A percentile compares a stretch with the other conserved stretches of the same genome.
Conservation (phyloP, 345 rosid genomes). For the Syzygium oleosum region DNA sequence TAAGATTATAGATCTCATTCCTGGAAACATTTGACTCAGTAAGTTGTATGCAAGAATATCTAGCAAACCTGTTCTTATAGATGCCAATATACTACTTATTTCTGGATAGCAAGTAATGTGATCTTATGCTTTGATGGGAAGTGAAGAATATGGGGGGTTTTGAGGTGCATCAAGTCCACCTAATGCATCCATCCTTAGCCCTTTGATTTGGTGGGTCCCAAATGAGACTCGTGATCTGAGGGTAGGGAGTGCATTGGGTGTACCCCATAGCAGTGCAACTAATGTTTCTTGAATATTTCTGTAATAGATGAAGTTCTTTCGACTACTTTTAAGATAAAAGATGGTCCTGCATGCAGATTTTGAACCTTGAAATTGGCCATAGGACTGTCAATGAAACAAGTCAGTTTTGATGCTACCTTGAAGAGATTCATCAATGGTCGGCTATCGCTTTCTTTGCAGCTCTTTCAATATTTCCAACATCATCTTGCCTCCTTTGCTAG, state of each 20-base stretch:
- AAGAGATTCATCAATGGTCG: not conserved
- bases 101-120: not conserved
- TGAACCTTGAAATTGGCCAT: not conserved
- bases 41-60: not conserved
- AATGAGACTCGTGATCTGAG: not conserved
- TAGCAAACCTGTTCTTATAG: not conserved
- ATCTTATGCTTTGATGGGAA: not conserved
- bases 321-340: not conserved
- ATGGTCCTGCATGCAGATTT: not conserved
- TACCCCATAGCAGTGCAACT: not conserved
- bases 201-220: not conserved
- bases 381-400: not conserved
- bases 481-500: not conserved
- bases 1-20: not conserved
- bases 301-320: not conserved
- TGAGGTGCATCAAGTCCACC: not conserved
- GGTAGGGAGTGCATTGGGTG: not conserved
- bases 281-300: not conserved
- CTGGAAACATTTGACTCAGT: not conserved
- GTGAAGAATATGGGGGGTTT: not conserved
- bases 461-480: not conserved
- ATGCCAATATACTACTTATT: not conserved
- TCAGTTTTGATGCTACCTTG: not conserved
- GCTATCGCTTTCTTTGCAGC: not conserved
- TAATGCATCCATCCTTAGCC: not conserved